Conservation (phyloP, 169 alveolate species). For the Pseudocohnilembus persalinus region DNA sequence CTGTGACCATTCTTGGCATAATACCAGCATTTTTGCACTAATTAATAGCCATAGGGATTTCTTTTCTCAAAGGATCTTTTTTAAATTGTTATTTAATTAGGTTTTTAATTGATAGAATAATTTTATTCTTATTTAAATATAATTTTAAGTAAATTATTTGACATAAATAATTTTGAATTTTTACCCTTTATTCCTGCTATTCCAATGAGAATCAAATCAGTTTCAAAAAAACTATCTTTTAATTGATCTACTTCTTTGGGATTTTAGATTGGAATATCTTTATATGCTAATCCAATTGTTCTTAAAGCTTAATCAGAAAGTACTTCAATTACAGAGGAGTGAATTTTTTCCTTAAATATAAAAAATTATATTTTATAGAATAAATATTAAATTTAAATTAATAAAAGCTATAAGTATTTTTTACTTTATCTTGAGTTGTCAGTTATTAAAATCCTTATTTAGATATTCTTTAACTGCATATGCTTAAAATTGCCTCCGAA, state of each 20-base stretch:
- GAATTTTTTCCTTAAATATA: not conserved
- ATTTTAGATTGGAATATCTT: not conserved
- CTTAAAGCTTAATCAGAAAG: conserved; percentile 21
- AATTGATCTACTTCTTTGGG: conserved; percentile 13
- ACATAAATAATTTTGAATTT: too few species aligned
- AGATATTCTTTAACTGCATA: conserved; percentile 56
- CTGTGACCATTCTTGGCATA: conserved; percentile 75
- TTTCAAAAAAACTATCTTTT: conserved; percentile 21
- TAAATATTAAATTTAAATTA: too few species aligned
- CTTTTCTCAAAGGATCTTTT: conserved; percentile 73
- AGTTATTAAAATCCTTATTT: conserved; percentile 39
- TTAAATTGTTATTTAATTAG: too few species aligned
- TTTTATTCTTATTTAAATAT: too few species aligned
- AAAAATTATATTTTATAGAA: too few species aligned
- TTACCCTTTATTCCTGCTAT: conserved; percentile 49
- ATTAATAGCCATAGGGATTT: conserved; percentile 84
- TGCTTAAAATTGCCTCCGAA: conserved; percentile 63
- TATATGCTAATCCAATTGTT: conserved; percentile 35
- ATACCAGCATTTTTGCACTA: conserved; percentile 77
- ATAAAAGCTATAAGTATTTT: conserved; percentile 1
- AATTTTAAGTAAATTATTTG: too few species aligned
- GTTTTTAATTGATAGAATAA: too few species aligned
- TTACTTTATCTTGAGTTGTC: conserved; percentile 26
- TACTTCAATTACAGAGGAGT: not conserved
- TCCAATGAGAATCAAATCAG: conserved; percentile 44